Base-by-base conservation (phyloP, 768 basidiomycete species). In the Hygrocybe coccinea region DNA sequence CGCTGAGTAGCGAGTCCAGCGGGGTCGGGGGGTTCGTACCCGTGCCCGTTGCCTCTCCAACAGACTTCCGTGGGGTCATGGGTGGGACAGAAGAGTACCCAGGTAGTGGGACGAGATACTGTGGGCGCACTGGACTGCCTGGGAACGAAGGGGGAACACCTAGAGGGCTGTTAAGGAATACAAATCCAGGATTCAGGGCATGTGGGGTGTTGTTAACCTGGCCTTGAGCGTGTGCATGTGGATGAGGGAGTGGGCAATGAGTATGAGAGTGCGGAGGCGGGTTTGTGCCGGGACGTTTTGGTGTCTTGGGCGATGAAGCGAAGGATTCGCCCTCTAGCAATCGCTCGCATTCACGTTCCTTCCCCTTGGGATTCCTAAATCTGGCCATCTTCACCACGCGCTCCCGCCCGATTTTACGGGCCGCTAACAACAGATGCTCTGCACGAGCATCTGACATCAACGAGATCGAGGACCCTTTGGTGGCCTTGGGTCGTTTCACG, bases 361-460 rank as follows among this genome's bases (percentile, higher is more conserved):
- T 54, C 47, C 11, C 35, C 19, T 52, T 50, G 59, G 52, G 60
- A 47, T 25, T 59, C 58, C 76, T 61, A 54, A 82, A 65, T 5
- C 85, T 84, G 0, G 81, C 77, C 19, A 84, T 65, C n/a, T 80
- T 64, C 3, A 76, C 76, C 0, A 82, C 79, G 7, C 87, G 79
- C 52, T 82, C 76, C 33, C 81, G 78, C 3, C 87, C 87, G 3
- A 89, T 75, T 52, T 73, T 83, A n/a, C 86, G 79, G 8, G 86
- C 84, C 2, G 88, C 88, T 11, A 87, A 71, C 1, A 91, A 74
- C 10, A 89, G 70, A 61, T 87, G 87, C 61, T 90, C 88, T 0
- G 78, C 75, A 45, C 85, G 79, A 3, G 88, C 89, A 58, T 91
- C 89, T 1, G 84, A 71, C 58, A 76, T 66, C 43, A 79, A 56